phyloP scores from a whole-genome alignment of 78 protist species.

The Tieghemostelium lacteum region DNA sequence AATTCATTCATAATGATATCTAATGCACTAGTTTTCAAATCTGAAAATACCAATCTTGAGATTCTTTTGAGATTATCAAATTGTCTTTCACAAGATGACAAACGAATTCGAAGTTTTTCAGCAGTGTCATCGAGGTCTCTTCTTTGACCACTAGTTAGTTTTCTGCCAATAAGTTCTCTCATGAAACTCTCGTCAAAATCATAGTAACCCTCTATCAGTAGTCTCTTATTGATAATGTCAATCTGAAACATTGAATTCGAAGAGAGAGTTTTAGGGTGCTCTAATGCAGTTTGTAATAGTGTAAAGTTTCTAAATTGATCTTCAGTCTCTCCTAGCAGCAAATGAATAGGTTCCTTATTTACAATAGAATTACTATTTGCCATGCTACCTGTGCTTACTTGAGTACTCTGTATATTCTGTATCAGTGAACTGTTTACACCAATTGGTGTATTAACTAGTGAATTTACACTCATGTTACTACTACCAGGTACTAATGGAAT shows the following conservation, averaged over 20 bases:
- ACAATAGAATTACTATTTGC: too few species aligned
- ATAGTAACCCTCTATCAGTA: slow-evolving; percentile 57
- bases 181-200: slow-evolving; percentile 39
- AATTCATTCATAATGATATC: slow-evolving; percentile 73
- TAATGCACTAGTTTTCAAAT: slow-evolving; percentile 30
- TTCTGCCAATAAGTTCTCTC: slow-evolving; percentile 68
- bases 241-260: slow-evolving; percentile 69
- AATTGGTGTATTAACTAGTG: too few species aligned
- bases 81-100: slow-evolving; percentile 70
- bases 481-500: too few species aligned
- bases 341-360: background rate
- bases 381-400: too few species aligned
- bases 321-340: slow-evolving; percentile 49
- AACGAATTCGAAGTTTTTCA: slow-evolving; percentile 40
- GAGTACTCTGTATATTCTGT: too few species aligned
- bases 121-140: slow-evolving; percentile 57
- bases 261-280: slow-evolving; percentile 54
- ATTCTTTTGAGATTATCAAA: slow-evolving; percentile 76
- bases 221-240: slow-evolving; percentile 12
- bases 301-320: slow-evolving; percentile 67
- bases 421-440: too few species aligned
- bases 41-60: slow-evolving; percentile 48
- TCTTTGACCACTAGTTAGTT: slow-evolving; percentile 68
- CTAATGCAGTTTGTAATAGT: slow-evolving; percentile 38
- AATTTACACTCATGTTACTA: too few species aligned